These are phyloP conservation scores for Colletotrichum tamarilloi DNA, from an alignment of 2,329 filamentous ascomycete species.

Conservation along the genomic window DNA sequence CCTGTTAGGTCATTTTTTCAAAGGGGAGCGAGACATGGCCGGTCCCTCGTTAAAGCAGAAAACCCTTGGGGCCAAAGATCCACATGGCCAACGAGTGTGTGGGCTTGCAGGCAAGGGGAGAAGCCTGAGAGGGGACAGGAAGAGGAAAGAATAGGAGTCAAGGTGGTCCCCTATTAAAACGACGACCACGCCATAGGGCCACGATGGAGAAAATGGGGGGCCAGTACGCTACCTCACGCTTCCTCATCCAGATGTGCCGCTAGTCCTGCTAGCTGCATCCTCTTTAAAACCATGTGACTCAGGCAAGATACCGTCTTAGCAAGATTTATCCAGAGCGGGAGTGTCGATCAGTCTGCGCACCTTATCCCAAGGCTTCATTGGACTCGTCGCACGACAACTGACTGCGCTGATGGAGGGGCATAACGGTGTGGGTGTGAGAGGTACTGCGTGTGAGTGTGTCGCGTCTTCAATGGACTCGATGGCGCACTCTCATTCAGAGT, in stretches of 20 bases:
- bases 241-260: conserved; percentile 20
- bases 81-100: conserved; percentile 19
- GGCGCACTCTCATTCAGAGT: not conserved
- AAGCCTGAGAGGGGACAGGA: not conserved
- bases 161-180: conserved; percentile 26
- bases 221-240: not conserved
- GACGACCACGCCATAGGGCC: conserved; percentile 33
- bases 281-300: conserved; percentile 35
- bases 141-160: conserved; percentile 17
- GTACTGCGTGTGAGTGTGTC: not conserved
- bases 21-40: not conserved
- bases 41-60: not conserved
- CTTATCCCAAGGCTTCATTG: conserved; percentile 28
- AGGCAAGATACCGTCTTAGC: conserved; percentile 8
- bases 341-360: conserved; percentile 24
- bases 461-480: conserved; percentile 10
- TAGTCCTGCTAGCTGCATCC: conserved; percentile 34
- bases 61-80: not conserved
- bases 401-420: not conserved
- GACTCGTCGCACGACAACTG: not conserved
- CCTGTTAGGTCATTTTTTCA: conserved; percentile 23
- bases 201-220: conserved; percentile 30
- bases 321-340: conserved; percentile 20
- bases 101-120: not conserved
- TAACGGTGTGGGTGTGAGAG: not conserved